Evolutionary conservation across 2,329 filamentous ascomycete genomes (phyloP).

Genomic region (Canariomyces notabilis): DNA sequence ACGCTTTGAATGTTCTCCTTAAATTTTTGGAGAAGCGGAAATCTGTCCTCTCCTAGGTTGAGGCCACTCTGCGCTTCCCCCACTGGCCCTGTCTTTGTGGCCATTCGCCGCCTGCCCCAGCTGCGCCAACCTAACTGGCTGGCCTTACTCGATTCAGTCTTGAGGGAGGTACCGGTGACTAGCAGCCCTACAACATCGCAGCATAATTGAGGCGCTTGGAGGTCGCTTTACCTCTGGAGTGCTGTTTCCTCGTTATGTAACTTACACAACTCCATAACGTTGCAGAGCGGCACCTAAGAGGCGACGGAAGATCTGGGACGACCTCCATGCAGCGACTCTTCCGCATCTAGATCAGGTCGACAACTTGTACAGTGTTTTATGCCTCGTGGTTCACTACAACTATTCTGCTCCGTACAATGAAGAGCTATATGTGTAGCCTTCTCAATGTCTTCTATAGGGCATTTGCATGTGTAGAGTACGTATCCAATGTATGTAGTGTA

Average conservation of each 20-base stretch:
- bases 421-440: too few relatives aligned
- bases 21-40: constrained; percentile 23
- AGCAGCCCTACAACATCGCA: constrained; percentile 11
- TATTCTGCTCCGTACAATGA: too few relatives aligned
- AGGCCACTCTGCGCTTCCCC: constrained; percentile 23
- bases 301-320: neutral
- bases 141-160: neutral
- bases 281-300: neutral
- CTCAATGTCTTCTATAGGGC: too few relatives aligned
- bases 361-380: too few relatives aligned
- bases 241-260: neutral
- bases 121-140: constrained; percentile 4
- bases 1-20: constrained; percentile 16
- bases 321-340: too few relatives aligned
- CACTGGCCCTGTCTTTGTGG: too few relatives aligned
- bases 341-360: too few relatives aligned
- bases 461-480: too few relatives aligned
- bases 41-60: constrained; percentile 26
- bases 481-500: too few relatives aligned
- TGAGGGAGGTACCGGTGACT: constrained; percentile 10
- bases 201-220: neutral
- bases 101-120: constrained; percentile 10
- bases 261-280: too few relatives aligned
- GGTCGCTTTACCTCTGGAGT: constrained; percentile 6
- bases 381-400: too few relatives aligned